Conservation (phyloP, 768 basidiomycete genomes). For the Calocera cornea region DNA sequence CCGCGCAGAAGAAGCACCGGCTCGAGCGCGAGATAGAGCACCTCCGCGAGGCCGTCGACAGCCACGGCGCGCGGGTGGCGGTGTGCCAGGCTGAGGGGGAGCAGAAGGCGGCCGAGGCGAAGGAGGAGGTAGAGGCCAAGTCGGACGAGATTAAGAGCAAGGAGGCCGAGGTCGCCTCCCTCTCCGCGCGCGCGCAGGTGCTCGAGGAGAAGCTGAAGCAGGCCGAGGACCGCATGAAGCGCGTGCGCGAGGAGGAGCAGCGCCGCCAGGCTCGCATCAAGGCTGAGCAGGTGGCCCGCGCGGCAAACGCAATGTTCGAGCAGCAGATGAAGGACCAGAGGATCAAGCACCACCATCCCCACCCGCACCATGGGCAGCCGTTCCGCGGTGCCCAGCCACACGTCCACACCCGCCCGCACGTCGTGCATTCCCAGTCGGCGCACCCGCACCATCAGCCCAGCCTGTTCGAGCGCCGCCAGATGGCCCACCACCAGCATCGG, state of each 20-base stretch:
- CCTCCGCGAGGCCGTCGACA: conserved; percentile 47
- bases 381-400: neutral
- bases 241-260: conserved; percentile 1
- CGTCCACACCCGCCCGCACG: neutral
- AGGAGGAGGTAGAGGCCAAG: conserved; percentile 39
- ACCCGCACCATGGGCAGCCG: neutral
- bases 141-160: conserved; percentile 46
- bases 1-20: conserved; percentile 27
- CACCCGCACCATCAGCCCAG: neutral
- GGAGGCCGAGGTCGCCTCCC: conserved; percentile 51
- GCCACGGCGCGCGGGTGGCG: conserved; percentile 37
- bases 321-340: conserved; percentile 5
- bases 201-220: conserved; percentile 57
- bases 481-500: neutral
- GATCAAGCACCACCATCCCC: neutral
- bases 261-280: neutral
- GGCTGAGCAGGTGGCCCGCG: conserved; percentile 1
- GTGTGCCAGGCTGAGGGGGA: conserved; percentile 27
- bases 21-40: conserved; percentile 35
- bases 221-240: conserved; percentile 34
- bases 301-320: neutral
- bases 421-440: neutral
- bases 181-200: conserved; percentile 54
- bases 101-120: conserved; percentile 34
- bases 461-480: neutral